Evolutionary conservation across 73 alveolate species (phyloP).

Genomic region (Blepharisma japonicum): DNA sequence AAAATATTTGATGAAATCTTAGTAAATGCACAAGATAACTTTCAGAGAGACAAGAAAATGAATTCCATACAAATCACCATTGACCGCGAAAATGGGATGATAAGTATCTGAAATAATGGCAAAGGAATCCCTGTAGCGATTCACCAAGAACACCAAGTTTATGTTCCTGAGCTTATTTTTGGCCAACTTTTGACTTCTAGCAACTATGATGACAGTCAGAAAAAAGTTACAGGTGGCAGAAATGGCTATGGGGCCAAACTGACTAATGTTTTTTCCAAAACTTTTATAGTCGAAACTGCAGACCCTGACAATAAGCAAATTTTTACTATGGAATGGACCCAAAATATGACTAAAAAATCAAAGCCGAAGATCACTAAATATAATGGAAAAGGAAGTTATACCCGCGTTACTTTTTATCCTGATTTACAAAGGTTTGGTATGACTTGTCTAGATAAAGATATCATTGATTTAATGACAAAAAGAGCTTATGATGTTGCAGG

Average conservation of each 20-base stretch:
- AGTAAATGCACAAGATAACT: conserved; percentile 99
- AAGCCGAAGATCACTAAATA: conserved; percentile 68
- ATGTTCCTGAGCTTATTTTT: conserved; percentile 95
- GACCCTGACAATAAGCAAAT: not conserved
- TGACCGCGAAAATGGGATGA: conserved; percentile 67
- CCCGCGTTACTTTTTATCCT: conserved; percentile 94
- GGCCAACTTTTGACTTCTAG: conserved; percentile 97
- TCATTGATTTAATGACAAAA: conserved; percentile 70
- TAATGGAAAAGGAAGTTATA: conserved; percentile 69
- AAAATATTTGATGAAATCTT: conserved; percentile 95
- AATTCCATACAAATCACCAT: conserved; percentile 80
- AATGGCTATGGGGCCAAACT: conserved; percentile 99
- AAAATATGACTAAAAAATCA: conserved; percentile 83
- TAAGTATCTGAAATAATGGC: conserved; percentile 92
- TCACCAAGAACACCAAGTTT: conserved; percentile 90
- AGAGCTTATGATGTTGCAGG: conserved; percentile 99
- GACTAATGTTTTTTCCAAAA: conserved; percentile 95
- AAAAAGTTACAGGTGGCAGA: conserved; percentile 99
- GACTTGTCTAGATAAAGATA: conserved; percentile 93
- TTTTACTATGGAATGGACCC: conserved; percentile 59
- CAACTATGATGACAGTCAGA: conserved; percentile 95
- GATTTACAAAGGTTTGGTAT: conserved; percentile 92
- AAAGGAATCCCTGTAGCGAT: conserved; percentile 88
- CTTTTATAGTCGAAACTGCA: conserved; percentile 91
- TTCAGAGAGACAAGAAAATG: conserved; percentile 85